Base-by-base conservation (phyloP, 2,329 filamentous ascomycete species). In the Pseudocercospora ulei region DNA sequence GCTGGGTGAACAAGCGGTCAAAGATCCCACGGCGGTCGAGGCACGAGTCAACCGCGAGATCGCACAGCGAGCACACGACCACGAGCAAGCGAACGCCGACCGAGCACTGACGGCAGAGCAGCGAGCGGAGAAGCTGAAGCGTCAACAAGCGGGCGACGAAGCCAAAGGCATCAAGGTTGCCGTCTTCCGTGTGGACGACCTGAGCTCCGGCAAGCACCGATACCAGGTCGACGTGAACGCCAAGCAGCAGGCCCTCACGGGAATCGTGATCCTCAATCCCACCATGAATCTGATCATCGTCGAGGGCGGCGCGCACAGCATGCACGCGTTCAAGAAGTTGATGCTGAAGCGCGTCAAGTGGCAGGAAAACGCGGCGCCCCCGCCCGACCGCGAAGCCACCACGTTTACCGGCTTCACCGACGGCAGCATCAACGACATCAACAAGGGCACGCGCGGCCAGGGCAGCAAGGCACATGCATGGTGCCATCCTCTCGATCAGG, bases 11-110 rank as follows among this genome's bases (percentile, higher is more conserved):
- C 80, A 85, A 62, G 80, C 80, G 11, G 88, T 98, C 50, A 92
- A 94, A 58, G 90, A 98, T 63, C 90, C 90, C 4, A 98, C 92
- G 0, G 90, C 90, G 3, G 90, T 98, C 29, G 90, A 98, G 65
- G 85, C 86, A 35, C 78, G 85, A 14, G 90, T 98, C 35, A 94
- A 92, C 61, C 74, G 80, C 37, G 86, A 98, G 62, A 95, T 98
- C 49, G 81, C 81, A 17, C 86, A 92, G 47, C 82, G 90, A 26
- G 77, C 80, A 41, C 72, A 82, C 43, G 74, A 80, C 50, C 92
- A 98, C 62, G 68, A 88, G 43, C 64, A 75, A 25, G 67, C 72
- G 41, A 98, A 98, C 61, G 80, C 87, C 50, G 80, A 82, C 24
- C 78, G 90, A 44, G 88, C 87, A 59, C 70, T 98, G 40, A 88